These are phyloP conservation scores for Hyphodiscus sp. DNA, from an alignment of 2,329 filamentous ascomycete genomes.

Conservation along the genomic window DNA sequence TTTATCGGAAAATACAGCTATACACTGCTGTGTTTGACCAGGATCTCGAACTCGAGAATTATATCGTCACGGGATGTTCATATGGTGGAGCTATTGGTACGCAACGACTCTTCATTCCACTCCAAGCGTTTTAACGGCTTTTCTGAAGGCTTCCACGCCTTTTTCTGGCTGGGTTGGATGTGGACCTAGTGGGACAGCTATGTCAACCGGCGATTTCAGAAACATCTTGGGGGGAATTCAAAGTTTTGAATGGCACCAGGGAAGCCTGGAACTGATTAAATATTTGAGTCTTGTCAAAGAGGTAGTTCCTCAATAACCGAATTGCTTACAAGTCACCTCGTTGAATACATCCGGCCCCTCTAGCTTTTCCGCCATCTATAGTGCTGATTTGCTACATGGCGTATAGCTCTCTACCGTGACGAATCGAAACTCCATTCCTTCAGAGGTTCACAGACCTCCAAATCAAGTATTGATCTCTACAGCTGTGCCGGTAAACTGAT, in stretches of 20 bases:
- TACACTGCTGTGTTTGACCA: conserved; percentile 92
- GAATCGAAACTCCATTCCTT: conserved; percentile 78
- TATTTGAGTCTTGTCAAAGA: too few species aligned
- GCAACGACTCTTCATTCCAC: conserved; percentile 19
- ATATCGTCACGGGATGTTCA: conserved; percentile 82
- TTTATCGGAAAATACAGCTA: conserved; percentile 90
- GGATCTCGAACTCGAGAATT: conserved; percentile 91
- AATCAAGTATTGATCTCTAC: conserved; percentile 88
- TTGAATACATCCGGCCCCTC: too few species aligned
- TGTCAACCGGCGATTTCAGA: not conserved
- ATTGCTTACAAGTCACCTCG: too few species aligned
- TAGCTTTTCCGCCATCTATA: not conserved
- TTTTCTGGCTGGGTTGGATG: not conserved
- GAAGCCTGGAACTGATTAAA: too few species aligned
- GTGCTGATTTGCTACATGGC: conserved; percentile 21
- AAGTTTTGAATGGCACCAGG: too few species aligned
- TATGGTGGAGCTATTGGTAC: conserved; percentile 91
- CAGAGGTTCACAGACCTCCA: conserved; percentile 62
- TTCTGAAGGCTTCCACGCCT: not conserved
- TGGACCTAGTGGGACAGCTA: not conserved
- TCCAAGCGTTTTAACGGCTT: not conserved
- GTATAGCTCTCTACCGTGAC: conserved; percentile 77
- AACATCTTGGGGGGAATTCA: not conserved
- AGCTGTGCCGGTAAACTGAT: conserved; percentile 87
- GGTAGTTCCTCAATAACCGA: too few species aligned